Evolutionary conservation across 805 yeast genomes (phyloP).

Genomic region (Ogataea paradorogensis): DNA sequence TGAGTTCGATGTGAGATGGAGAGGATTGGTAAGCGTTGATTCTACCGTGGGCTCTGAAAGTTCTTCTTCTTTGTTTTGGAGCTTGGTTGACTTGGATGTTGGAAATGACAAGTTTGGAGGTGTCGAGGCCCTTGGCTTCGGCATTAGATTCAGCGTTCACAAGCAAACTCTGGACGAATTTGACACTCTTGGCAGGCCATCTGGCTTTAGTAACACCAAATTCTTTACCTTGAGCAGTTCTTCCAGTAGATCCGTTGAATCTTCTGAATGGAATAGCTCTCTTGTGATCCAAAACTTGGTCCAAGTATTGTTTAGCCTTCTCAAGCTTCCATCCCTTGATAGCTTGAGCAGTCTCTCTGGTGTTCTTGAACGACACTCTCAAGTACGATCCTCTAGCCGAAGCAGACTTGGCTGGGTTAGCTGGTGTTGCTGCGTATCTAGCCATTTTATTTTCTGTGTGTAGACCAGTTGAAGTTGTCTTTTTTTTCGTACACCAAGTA

Average conservation of each 20-base stretch:
- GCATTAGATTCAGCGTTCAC: constrained; percentile 99
- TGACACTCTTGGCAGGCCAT: constrained; percentile 99
- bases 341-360: constrained; percentile 99
- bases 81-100: constrained; percentile 99
- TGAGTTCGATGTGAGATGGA: constrained; percentile 98
- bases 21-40: constrained; percentile 98
- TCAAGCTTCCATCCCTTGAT: constrained; percentile 96
- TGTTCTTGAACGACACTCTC: constrained; percentile 99
- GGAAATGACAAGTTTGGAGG: constrained; percentile 87
- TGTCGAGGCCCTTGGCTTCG: constrained; percentile 98
- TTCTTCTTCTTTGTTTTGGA: constrained; percentile 99
- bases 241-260: constrained; percentile 93
- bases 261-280: constrained; percentile 99
- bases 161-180: constrained; percentile 90
- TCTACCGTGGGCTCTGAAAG: constrained; percentile 99
- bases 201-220: constrained; percentile 99
- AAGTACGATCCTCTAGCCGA: constrained; percentile 99
- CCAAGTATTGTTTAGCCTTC: constrained; percentile 93
- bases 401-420: constrained; percentile 99
- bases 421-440: constrained; percentile 99
- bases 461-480: constrained; percentile 15
- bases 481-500: constrained; percentile 5
- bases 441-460: constrained; percentile 58
- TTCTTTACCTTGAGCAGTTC: constrained; percentile 99
- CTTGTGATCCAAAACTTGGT: constrained; percentile 94